These are phyloP conservation scores for Phalaenopsis hybrid DNA, from an alignment of 116 monocot species.

Conservation along the genomic window DNA sequence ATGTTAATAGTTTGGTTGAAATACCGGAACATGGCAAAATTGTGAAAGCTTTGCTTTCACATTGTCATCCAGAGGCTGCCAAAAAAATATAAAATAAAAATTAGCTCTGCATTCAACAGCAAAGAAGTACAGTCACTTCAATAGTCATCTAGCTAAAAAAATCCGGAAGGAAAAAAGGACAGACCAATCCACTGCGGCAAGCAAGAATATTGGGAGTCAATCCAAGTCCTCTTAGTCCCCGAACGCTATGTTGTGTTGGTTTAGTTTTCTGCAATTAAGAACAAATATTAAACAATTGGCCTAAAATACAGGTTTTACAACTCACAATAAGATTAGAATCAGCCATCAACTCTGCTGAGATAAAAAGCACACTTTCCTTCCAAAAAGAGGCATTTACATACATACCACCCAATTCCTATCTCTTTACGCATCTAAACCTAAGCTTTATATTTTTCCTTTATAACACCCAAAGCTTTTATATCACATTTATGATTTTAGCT, in stretches of 20 bases:
- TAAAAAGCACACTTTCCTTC: background rate
- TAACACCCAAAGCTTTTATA: too few species aligned
- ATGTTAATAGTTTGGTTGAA: background rate
- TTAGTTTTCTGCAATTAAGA: slow-evolving; percentile 54
- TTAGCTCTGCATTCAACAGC: background rate
- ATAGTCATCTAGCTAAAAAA: background rate
- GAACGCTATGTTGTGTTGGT: slow-evolving; percentile 72
- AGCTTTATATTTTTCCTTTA: too few species aligned
- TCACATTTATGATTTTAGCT: too few species aligned
- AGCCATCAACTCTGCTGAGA: background rate
- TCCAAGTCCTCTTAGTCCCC: slow-evolving; percentile 53
- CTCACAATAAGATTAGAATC: background rate
- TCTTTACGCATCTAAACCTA: too few species aligned
- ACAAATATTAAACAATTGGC: background rate
- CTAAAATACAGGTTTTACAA: background rate
- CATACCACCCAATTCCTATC: too few species aligned
- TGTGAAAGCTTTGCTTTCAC: slow-evolving; percentile 51
- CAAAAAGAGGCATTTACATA: too few species aligned
- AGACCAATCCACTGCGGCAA: slow-evolving; percentile 53
- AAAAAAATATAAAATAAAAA: background rate
- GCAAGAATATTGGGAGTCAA: slow-evolving; percentile 63
- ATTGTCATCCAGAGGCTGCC: slow-evolving; percentile 44
- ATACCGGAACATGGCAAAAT: slow-evolving; percentile 72
- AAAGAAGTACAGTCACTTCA: background rate
- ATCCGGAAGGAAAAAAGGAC: background rate